These are phyloP conservation scores for Podaxis pistillaris DNA, from an alignment of 768 basidiomycete genomes.

Conservation along the genomic window DNA sequence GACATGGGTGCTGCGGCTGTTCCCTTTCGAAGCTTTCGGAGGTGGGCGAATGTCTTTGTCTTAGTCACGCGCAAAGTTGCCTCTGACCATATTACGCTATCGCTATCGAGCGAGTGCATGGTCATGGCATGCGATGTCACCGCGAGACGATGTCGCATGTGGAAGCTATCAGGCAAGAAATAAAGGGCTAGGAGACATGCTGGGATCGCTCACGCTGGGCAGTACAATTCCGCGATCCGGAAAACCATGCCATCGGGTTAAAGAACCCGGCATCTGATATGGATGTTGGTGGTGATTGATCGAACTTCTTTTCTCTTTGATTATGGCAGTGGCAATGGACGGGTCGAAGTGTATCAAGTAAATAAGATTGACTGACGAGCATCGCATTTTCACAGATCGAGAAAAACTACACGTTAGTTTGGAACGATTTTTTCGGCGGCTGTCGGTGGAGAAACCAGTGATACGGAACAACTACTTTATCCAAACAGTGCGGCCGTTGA, in stretches of 20 bases:
- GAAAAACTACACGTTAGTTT: conserved; percentile 63
- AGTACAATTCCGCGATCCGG: neutral
- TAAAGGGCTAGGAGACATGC: neutral
- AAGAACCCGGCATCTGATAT: conserved; percentile 6
- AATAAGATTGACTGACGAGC: conserved; percentile 13
- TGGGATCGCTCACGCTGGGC: neutral
- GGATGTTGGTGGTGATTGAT: conserved; percentile 7
- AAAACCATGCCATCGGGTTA: neutral
- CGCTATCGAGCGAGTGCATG: neutral
- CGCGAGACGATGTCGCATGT: neutral
- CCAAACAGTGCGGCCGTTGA: conserved; percentile 27
- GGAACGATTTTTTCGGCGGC: conserved; percentile 67
- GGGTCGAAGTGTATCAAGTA: neutral
- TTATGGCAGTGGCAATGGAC: neutral
- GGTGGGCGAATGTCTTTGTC: neutral
- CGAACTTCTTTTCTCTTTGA: neutral
- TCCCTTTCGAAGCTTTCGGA: neutral
- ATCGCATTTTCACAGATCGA: conserved; percentile 38
- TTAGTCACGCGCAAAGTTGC: neutral
- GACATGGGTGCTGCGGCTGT: neutral
- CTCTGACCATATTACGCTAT: neutral
- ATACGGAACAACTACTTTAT: conserved; percentile 66
- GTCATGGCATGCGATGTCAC: conserved; percentile 1
- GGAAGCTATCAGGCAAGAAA: neutral
- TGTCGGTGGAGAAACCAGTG: conserved; percentile 68